Percentiles rank a stretch among this genome's conserved stretches.
Evolutionary conservation across 495 filamentous ascomycete genomes (phyloP).

Genomic region (Talaromyces borbonicus): DNA sequence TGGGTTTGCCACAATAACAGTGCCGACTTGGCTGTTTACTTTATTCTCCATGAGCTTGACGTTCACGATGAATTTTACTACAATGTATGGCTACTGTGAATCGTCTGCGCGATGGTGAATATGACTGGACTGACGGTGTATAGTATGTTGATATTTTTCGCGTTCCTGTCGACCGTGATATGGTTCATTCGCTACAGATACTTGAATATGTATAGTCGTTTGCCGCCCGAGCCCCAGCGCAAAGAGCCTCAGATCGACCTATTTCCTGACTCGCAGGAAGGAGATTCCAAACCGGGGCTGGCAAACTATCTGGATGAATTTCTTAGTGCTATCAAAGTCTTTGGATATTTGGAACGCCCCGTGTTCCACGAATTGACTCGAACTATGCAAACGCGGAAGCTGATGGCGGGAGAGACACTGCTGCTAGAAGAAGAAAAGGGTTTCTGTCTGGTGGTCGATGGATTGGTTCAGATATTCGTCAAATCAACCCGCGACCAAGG

Average conservation of each 20-base stretch:
- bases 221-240: slow-evolving; percentile 88
- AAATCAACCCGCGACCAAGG: slow-evolving; percentile 60
- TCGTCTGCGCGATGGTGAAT: no score
- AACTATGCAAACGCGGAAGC: slow-evolving; percentile 94
- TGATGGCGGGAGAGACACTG: slow-evolving; percentile 91
- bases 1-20: slow-evolving; percentile 75
- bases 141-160: slow-evolving; percentile 68
- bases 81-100: slow-evolving; percentile 70
- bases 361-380: slow-evolving; percentile 96
- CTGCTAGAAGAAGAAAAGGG: slow-evolving; percentile 96
- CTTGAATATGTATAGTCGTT: slow-evolving; percentile 86
- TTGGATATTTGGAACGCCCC: slow-evolving; percentile 90
- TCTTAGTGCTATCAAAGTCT: slow-evolving; percentile 97
- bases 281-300: slow-evolving; percentile 80
- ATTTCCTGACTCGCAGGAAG: slow-evolving; percentile 86
- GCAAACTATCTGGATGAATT: slow-evolving; percentile 97
- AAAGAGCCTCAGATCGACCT: slow-evolving; percentile 93
- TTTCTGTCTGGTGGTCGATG: slow-evolving; percentile 95
- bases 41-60: slow-evolving; percentile 93
- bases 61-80: slow-evolving; percentile 97
- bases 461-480: slow-evolving; percentile 94
- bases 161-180: slow-evolving; percentile 67
- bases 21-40: slow-evolving; percentile 84
- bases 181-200: slow-evolving; percentile 93
- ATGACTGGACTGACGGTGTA: slow-evolving; percentile 7